Percentiles rank a stretch among this genome's conserved stretches.
phyloP scores from a whole-genome alignment of 2,329 filamentous ascomycete genomes.

The Hawksworthiomyces lignivorus region DNA sequence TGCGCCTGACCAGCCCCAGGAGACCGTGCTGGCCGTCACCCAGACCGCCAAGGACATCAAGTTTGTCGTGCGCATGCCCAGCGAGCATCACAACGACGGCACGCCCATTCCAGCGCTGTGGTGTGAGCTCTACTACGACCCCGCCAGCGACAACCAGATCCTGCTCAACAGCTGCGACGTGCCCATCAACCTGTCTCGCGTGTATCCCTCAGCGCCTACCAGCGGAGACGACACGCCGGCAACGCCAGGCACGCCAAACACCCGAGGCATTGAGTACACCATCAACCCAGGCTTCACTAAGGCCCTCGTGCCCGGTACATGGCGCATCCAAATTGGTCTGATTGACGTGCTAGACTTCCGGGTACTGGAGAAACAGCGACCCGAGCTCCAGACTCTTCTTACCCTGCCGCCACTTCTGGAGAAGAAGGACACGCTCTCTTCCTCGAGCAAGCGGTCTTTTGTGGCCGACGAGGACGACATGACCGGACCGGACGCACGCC shows the following conservation, averaged over 20 bases:
- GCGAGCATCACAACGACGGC: constrained; percentile 33
- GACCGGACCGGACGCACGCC: constrained; percentile 24
- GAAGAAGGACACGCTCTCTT: constrained; percentile 27
- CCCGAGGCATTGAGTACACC: constrained; percentile 22
- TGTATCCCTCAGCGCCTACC: constrained; percentile 32
- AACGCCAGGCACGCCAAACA: constrained; percentile 2
- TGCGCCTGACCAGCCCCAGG: constrained; percentile 41
- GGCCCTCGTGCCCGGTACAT: constrained; percentile 46
- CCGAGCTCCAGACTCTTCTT: constrained; percentile 25
- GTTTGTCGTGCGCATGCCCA: constrained; percentile 49
- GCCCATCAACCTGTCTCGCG: constrained; percentile 41
- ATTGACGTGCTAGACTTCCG: constrained; percentile 49
- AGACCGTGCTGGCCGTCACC: constrained; percentile 52
- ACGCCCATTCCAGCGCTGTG: constrained; percentile 41
- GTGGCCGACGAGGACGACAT: constrained; percentile 34
- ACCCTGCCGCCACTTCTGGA: constrained; percentile 12
- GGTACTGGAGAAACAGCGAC: constrained; percentile 47
- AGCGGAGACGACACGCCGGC: constrained; percentile 17
- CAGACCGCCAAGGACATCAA: constrained; percentile 54
- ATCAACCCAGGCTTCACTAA: constrained; percentile 36
- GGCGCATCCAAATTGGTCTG: constrained; percentile 44
- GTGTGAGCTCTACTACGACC: constrained; percentile 55
- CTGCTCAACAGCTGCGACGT: constrained; percentile 48
- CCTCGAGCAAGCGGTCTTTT: constrained; percentile 45
- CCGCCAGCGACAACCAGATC: constrained; percentile 50